phyloP scores from a whole-genome alignment of 306 rosid species.

The Prunus fruticosa region DNA sequence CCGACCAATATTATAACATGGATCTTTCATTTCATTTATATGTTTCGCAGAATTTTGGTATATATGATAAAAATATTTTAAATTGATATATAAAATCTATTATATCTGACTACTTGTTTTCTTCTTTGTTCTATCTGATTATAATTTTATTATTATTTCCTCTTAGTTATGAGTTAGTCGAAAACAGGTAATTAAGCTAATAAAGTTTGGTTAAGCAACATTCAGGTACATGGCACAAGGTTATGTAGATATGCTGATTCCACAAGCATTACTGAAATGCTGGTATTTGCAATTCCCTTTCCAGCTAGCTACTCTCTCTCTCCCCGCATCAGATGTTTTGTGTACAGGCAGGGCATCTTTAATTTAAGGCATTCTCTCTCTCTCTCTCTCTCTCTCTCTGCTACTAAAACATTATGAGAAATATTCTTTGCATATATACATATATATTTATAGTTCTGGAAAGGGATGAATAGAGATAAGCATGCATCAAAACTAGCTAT shows the following conservation, averaged over 20 bases:
- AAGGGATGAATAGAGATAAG: neutral
- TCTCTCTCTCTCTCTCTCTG: neutral
- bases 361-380: neutral
- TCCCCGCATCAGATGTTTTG: neutral
- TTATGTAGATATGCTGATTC: neutral
- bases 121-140: neutral
- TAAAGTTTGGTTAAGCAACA: neutral
- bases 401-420: neutral
- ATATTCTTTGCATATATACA: neutral
- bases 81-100: neutral
- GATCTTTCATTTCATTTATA: neutral
- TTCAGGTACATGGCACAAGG: neutral
- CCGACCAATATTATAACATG: slow-evolving; percentile 12
- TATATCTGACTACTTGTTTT: neutral
- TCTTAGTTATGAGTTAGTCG: neutral
- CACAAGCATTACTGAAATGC: slow-evolving; percentile 4
- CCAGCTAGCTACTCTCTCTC: neutral
- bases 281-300: neutral
- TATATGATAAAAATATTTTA: neutral
- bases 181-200: neutral
- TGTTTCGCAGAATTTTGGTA: neutral
- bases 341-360: neutral
- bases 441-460: no score
- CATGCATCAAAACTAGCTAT: neutral
- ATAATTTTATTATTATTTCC: neutral